phyloP scores from a whole-genome alignment of 2,329 filamentous ascomycete species.

The Trichophyton benhamiae region DNA sequence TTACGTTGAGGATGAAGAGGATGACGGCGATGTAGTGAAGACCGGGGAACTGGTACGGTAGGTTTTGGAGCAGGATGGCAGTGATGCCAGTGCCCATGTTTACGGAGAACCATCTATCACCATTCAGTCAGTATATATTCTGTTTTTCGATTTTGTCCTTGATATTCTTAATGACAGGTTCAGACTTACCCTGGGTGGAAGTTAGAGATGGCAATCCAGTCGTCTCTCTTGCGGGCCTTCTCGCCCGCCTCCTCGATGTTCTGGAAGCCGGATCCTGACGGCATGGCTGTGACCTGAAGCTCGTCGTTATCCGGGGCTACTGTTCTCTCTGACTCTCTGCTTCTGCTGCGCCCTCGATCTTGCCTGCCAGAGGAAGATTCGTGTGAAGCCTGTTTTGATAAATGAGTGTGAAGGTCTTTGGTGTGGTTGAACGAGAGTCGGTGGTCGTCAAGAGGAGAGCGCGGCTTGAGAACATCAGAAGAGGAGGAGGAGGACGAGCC shows the following conservation, averaged over 20 bases:
- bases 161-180: too few species aligned
- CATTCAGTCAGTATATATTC: neutral
- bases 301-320: slow-evolving; percentile 1
- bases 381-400: neutral
- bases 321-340: slow-evolving; percentile 1
- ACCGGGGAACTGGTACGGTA: slow-evolving; percentile 49
- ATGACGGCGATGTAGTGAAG: slow-evolving; percentile 47
- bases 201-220: slow-evolving; percentile 14
- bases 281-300: neutral
- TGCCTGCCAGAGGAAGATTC: neutral
- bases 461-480: neutral
- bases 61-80: slow-evolving; percentile 48
- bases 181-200: slow-evolving; percentile 13
- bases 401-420: slow-evolving; percentile 1
- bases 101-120: slow-evolving; percentile 41
- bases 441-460: slow-evolving; percentile 2
- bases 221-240: slow-evolving; percentile 8
- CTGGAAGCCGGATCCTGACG: neutral
- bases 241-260: neutral
- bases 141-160: too few species aligned
- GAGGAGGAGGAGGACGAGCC: neutral
- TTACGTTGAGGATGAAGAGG: slow-evolving; percentile 49
- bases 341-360: slow-evolving; percentile 1
- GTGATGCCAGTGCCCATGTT: slow-evolving; percentile 60
- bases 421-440: neutral